Percentiles rank a stretch among this genome's conserved stretches.
Evolutionary conservation across 148 eudicot genomes (phyloP).

Genomic region (Vaccinium corymbosum): DNA sequence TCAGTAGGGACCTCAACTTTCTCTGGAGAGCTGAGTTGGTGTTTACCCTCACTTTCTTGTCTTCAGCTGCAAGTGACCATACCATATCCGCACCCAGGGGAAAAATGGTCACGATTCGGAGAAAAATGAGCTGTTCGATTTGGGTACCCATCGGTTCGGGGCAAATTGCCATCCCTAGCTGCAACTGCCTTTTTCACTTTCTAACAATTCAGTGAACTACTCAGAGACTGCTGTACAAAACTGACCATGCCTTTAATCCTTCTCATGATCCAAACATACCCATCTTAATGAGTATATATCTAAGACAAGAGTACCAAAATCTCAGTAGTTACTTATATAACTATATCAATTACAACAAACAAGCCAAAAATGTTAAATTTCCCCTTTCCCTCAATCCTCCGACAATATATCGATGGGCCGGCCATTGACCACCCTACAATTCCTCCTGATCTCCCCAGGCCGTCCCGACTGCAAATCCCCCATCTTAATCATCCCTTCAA

Average conservation of each 20-base stretch:
- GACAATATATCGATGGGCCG: constrained; percentile 17
- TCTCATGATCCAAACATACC: background rate
- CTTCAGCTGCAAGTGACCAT: background rate
- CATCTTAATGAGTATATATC: background rate
- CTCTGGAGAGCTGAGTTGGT: background rate
- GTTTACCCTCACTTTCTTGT: background rate
- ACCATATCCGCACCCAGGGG: no score
- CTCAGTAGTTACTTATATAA: background rate
- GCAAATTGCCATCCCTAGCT: background rate
- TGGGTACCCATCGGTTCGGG: no score
- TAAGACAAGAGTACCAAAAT: background rate
- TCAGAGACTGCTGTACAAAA: background rate
- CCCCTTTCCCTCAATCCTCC: background rate
- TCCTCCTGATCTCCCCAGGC: constrained; percentile 68
- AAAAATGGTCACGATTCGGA: no score
- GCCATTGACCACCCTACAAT: constrained; percentile 52
- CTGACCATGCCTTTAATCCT: background rate
- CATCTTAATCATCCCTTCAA: constrained; percentile 77
- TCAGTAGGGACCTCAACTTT: no score
- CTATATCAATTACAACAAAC: background rate
- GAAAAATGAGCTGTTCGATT: no score
- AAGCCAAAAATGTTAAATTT: background rate
- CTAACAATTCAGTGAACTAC: background rate
- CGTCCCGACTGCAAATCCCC: constrained; percentile 71
- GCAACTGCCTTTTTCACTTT: background rate